phyloP scores from a whole-genome alignment of 495 filamentous ascomycete species.

The Polyplosphaeria fusca region DNA sequence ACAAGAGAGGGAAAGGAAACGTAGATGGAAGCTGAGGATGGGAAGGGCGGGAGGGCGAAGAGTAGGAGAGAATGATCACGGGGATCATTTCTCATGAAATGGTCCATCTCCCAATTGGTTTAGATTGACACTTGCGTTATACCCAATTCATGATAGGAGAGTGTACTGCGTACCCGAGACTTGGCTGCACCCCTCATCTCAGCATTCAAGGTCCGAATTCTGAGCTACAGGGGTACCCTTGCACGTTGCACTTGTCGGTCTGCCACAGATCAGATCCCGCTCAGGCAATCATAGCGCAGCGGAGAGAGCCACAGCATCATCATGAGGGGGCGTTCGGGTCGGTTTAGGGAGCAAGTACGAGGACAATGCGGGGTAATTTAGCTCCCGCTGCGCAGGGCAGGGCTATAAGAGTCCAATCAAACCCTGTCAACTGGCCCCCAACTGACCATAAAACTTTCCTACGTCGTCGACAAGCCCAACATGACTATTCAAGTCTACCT shows the following conservation, averaged over 20 bases:
- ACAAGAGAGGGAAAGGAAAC: conserved; percentile 45
- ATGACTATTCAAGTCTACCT: conserved; percentile 40
- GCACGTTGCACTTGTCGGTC: too few relatives aligned
- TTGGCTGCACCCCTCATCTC: too few relatives aligned
- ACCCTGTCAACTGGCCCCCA: not conserved
- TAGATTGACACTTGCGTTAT: not conserved
- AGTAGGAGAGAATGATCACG: conserved; percentile 31
- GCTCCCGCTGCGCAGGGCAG: not conserved
- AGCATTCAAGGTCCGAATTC: too few relatives aligned
- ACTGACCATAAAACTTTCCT: not conserved
- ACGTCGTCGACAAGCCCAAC: not conserved
- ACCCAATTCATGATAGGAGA: not conserved
- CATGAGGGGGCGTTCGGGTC: not conserved
- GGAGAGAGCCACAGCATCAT: not conserved
- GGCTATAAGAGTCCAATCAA: not conserved
- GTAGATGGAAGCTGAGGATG: conserved; percentile 42
- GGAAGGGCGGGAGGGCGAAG: conserved; percentile 21
- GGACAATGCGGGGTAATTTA: not conserved
- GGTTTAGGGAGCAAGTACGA: too few relatives aligned
- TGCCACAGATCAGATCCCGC: too few relatives aligned
- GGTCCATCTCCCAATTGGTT: not conserved
- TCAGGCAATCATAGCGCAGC: too few relatives aligned
- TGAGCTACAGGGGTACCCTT: too few relatives aligned
- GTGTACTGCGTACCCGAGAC: too few relatives aligned
- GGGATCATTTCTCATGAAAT: conserved; percentile 36